phyloP scores from a whole-genome alignment of 148 eudicot genomes.

The Rheum nobile region DNA sequence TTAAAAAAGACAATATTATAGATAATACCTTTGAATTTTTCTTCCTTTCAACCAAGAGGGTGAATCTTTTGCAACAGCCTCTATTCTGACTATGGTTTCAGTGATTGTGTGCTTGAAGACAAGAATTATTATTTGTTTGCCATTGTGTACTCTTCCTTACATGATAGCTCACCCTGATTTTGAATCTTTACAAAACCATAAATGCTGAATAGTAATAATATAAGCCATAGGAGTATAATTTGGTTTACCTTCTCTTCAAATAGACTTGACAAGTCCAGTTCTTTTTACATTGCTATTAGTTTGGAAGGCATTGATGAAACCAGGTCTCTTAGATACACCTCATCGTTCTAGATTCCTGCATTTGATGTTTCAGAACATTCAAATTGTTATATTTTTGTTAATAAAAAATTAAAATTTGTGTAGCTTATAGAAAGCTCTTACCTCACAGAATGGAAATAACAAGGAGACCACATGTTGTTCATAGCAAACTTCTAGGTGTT shows the following conservation, averaged over 20 bases:
- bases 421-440: background rate
- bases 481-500: slow-evolving; percentile 30
- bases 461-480: slow-evolving; percentile 38
- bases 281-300: slow-evolving; percentile 39
- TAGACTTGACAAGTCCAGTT: slow-evolving; percentile 38
- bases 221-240: background rate
- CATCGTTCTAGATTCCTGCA: slow-evolving; percentile 26
- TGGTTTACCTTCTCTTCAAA: slow-evolving; percentile 39
- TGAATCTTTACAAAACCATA: background rate
- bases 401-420: background rate
- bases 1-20: background rate
- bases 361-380: background rate
- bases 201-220: background rate
- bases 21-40: slow-evolving; percentile 33
- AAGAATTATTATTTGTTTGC: too few relatives aligned
- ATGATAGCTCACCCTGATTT: too few relatives aligned
- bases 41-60: too few relatives aligned
- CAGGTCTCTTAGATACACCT: slow-evolving; percentile 8
- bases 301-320: slow-evolving; percentile 53
- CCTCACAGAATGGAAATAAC: slow-evolving; percentile 24
- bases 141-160: slow-evolving; percentile 28
- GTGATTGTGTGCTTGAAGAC: too few relatives aligned
- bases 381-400: background rate
- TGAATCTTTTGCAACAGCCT: too few relatives aligned
- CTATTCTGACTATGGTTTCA: too few relatives aligned